Base-by-base conservation (phyloP, 768 basidiomycete genomes). In the Tremella fuciformis region DNA sequence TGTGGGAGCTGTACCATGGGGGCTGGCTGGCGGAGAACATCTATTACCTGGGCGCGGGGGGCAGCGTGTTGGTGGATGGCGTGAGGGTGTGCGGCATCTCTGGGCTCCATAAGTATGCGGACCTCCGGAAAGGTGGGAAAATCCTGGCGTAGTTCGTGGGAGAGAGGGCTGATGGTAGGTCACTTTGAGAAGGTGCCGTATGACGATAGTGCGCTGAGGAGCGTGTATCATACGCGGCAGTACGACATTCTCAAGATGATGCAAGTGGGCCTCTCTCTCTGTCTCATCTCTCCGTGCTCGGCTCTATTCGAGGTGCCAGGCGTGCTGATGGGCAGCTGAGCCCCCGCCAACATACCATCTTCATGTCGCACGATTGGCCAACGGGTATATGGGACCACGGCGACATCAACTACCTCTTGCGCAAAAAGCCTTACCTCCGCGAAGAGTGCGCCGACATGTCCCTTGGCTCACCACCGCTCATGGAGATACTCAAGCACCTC, bases 351-450 rank as follows among this genome's bases (percentile, higher is more conserved):
- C 44, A 65, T 48, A 52, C 85, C 25, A 82, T 98, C 24, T 89
- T 97, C 80, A 81, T 98, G 37, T 97, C 93, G 1, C 94, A 99
- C 73, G 96, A 98, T 77, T 99, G 94, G 96, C 96, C 96, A 0
- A 82, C 84, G 41, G 81, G 81, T 1, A 92, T 99, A 54, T 91
- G 88, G 59, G 84, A 85, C 8, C 81, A 91, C 63, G 92, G 93
- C 16, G 82, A 97, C 68, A 75, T 86, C 7, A 67, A 70, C 6
- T 80, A 69, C 8, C 80, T 99, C 0, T 78, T 98, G 13, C 80
- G 84, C 2, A 82, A 83, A 42, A 98, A 93, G 73, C 84, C 85
- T 0, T 88, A 86, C 78, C 87, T 97, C 71, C 80, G 81, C 37
- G 78, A 80, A 22, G 90, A 97, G 64, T 77, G 92, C 59, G 73